Percentiles rank a stretch among this genome's conserved stretches.
Conservation (phyloP, 768 basidiomycete species). For the Lyophyllum decastes region DNA sequence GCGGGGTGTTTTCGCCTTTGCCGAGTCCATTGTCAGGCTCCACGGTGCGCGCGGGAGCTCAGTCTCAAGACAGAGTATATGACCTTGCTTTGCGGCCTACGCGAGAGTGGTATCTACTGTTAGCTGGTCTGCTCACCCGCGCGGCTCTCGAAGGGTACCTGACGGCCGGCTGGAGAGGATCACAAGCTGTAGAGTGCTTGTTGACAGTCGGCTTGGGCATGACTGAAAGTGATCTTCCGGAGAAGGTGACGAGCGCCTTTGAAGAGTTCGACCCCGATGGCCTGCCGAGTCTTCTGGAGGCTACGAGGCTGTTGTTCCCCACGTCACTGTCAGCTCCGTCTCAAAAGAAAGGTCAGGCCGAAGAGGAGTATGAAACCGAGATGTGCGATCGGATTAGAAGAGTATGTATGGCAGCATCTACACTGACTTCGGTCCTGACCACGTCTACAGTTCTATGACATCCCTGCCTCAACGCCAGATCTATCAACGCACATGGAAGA, state of each 20-base stretch:
- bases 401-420: conserved; percentile 42
- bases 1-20: conserved; percentile 11
- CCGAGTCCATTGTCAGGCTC: conserved; percentile 16
- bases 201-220: conserved; percentile 70
- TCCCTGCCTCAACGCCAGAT: conserved; percentile 71
- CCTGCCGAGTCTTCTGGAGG: conserved; percentile 66
- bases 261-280: conserved; percentile 75
- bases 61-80: conserved; percentile 34
- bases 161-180: conserved; percentile 77
- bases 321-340: conserved; percentile 34
- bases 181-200: conserved; percentile 68
- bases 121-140: conserved; percentile 77
- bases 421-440: conserved; percentile 1
- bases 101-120: conserved; percentile 79
- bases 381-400: conserved; percentile 72
- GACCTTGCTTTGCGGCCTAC: conserved; percentile 66
- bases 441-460: conserved; percentile 66
- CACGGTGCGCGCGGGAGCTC: conserved; percentile 8
- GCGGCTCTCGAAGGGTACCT: conserved; percentile 86
- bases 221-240: conserved; percentile 30
- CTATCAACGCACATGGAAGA: conserved; percentile 80
- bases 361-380: conserved; percentile 73
- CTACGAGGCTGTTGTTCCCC: conserved; percentile 71
- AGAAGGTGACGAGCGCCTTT: conserved; percentile 41
- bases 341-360: conserved; percentile 47